Evolutionary conservation across 1,139 yeast genomes (phyloP), one percentile per base, ranked within the genome.

Genomic region (Meyerozyma guilliermondii): DNA sequence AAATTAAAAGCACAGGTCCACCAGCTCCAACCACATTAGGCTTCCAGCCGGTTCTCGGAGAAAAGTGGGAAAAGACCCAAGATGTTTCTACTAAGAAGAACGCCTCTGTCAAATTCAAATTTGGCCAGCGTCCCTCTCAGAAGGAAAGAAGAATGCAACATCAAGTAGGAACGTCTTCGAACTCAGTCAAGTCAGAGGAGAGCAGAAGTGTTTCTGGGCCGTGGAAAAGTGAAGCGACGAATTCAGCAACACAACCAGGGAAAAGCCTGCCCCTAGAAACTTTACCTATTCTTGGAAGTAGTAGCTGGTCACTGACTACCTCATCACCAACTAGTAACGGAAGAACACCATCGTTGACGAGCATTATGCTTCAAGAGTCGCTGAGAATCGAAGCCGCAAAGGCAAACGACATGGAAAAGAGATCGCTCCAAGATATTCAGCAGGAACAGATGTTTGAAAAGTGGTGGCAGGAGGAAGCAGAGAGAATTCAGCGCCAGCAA

Each of bases 401-500:
- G 35, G 50, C 56, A n/a, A 64, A 58, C 44, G 66, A 58, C 28
- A 39, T 38, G 1, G 65, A 63, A 40, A 50, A 60, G 30, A 73
- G 65, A 47, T 74, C 84, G 3, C 63, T 87, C 33, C 78, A 74
- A 35, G 95, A 87, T 48, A 76, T 86, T 41, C 88, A 82, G 59
- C 81, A 81, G 51, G 95, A 87, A 52, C 87, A 85, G 54, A 88
- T 82, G 55, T 87, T 87, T 64, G 86, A 81, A 16, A 71, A 65
- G 47, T 87, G 95, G 95, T 87, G 94, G 91, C 83, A 76, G 39
- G 80, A 78, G 50, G 95, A 87, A 54, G 71, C 85, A 33, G 67
- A 67, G 17, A 65, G 76, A 39, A 84, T 81, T 7, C 89, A 83
- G 55, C 59, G 57, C 41, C 76, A 69, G 50, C 62, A 74, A 66